A percentile compares a stretch with the other conserved stretches of the same genome.
Evolutionary conservation across 352 stramenopile genomes (phyloP).

Genomic region (Pythium sukuiense): DNA sequence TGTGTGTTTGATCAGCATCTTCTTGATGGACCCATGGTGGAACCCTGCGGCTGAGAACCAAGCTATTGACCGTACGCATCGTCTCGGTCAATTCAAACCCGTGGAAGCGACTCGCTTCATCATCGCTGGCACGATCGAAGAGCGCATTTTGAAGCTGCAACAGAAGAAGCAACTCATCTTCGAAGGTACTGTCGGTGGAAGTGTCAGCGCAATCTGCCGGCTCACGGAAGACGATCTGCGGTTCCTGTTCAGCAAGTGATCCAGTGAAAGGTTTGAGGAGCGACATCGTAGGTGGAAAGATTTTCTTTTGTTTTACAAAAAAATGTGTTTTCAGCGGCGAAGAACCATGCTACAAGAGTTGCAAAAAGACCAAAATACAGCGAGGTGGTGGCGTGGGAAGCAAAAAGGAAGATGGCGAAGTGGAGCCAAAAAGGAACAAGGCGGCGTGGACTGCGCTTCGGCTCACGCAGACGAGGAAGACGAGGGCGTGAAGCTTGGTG

Average conservation of each 20-base stretch:
- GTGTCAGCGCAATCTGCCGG: slow-evolving; percentile 80
- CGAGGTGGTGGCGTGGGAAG: neutral
- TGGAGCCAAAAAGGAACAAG: slow-evolving; percentile 14
- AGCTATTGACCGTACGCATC: slow-evolving; percentile 98
- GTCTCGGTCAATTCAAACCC: slow-evolving; percentile 96
- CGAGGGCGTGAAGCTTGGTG: slow-evolving; percentile 12
- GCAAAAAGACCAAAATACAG: slow-evolving; percentile 25
- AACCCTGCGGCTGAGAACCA: slow-evolving; percentile 95
- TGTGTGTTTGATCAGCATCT: slow-evolving; percentile 76
- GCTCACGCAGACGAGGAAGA: slow-evolving; percentile 8
- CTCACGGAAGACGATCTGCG: slow-evolving; percentile 94
- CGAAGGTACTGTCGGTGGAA: slow-evolving; percentile 97
- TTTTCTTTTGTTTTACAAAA: slow-evolving; percentile 30
- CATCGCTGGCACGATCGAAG: slow-evolving; percentile 97
- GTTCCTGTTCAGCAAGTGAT: slow-evolving; percentile 85
- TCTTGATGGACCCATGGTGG: slow-evolving; percentile 98
- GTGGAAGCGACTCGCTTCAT: slow-evolving; percentile 98
- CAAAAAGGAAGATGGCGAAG: slow-evolving; percentile 16
- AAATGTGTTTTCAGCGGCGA: slow-evolving; percentile 1
- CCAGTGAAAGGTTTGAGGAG: neutral
- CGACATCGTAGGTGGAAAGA: neutral
- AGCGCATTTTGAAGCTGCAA: slow-evolving; percentile 97
- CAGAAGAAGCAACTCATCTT: slow-evolving; percentile 97
- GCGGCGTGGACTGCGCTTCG: neutral
- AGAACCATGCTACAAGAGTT: slow-evolving; percentile 24